Evolutionary conservation across 495 filamentous ascomycete species (phyloP), one percentile per base, ranked within the genome.

Genomic region (Lasiosphaeria ovina): DNA sequence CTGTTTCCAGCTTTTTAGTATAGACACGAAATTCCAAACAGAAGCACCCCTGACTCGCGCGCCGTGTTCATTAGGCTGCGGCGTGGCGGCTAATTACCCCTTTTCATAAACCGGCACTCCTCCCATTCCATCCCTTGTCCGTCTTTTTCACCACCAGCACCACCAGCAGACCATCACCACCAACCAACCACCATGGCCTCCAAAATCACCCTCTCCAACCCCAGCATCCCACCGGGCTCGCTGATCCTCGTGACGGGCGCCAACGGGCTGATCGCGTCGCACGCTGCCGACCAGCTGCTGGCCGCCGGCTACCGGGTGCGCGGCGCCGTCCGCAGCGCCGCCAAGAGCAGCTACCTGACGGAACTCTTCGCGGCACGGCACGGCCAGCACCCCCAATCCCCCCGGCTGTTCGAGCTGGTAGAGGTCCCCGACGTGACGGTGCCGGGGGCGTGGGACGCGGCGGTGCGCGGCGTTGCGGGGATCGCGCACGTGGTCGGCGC

Each of bases 231-330:
- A 0, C 24, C 48, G 31, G 24, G 57, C 62, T 63, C 69, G 31
- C 61, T 65, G 10, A 57, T 79, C 62, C 73, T 86, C 16, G 76
- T 88, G 35, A 87, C 82, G 4, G 83, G 82, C n/a, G 76, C 70
- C 31, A 86, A 81, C 63, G 83, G 84, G 52, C 82, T 75, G 59
- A 81, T 86, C 57, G 83, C 67, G 17, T 80, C 77, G 35, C 79
- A 86, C 57, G 66, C 80, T 17, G 74, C 74, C 53, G 71, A 83
- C 65, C 63, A 79, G 35, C 66, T 85, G 10, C 75, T 87, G 6
- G 58, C 66, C 11, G 68, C 76, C 3, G 81, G 81, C 38, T 85
- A 81, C 61, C 64, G 62, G 14, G 81, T 86, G 17, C 73, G 79
- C 16, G 83, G 83, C 24, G 83, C 82, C 1, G 74, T 78, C 6